Base-by-base conservation (phyloP, 2,329 filamentous ascomycete genomes). In the Cladophialophora immunda region DNA sequence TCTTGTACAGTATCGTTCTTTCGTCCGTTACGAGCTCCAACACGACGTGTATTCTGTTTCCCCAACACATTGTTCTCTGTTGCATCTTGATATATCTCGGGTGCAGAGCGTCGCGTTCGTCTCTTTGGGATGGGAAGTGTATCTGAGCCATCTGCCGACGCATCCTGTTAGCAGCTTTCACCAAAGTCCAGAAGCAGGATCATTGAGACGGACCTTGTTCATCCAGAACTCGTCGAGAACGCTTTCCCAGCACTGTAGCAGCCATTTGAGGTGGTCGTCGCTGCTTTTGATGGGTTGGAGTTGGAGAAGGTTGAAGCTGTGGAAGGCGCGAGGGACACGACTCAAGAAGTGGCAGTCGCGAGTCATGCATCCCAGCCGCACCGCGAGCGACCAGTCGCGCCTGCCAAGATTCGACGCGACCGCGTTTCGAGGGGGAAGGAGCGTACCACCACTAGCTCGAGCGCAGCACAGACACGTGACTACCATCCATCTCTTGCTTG, bases 1-100 rank as follows among this genome's bases (percentile, higher is more conserved):
- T 67, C 57, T 67, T 75, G 76, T 56, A 79, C 74, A 69, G 77
- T 81, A 77, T 83, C 81, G 76, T 86, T 87, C 38, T 81, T 78
- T 68, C 80, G 82, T 56, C 76, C 79, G 32, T 78, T 80, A 65
- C 76, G 70, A 73, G 30, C 79, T 63, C 77, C 77, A 62, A 79
- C 75, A 65, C 74, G 75, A 63, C 75, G 22, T 70, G 66, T 62
- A 71, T 36, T 32, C 25, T 30, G 27, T 17, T 62, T 55, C 47
- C 53, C 54, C 63, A 63, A 61, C 15, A n/a, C 34, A 64, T 65
- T 71, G 11, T 59, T 68, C 22, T 74, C 70, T 30, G 67, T 65
- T 29, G 71, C 70, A 69, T 80, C 78, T 65, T 78, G 74, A 59
- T 77, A 77, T 58, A 78, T 78, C 65, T 73, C 76, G 64, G 79